Evolutionary conservation across 345 rosid species (phyloP).

Genomic region (Heritiera fomes): DNA sequence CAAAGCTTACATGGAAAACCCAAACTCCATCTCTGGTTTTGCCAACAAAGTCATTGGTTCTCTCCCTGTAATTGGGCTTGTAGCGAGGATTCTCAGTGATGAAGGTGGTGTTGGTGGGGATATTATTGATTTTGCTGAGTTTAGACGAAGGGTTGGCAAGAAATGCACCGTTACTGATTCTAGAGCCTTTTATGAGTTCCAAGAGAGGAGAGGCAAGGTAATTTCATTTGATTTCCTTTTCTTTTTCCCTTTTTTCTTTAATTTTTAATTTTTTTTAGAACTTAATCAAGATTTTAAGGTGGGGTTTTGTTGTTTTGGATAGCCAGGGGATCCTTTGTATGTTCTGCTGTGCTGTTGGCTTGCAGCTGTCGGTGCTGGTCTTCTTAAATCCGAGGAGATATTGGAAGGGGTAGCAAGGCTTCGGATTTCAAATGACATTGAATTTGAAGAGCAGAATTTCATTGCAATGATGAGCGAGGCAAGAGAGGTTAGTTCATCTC

Average conservation of each 20-base stretch:
- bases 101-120: constrained; percentile 95
- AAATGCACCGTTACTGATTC: constrained; percentile 68
- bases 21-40: constrained; percentile 67
- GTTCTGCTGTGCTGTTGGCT: constrained; percentile 93
- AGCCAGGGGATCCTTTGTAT: constrained; percentile 94
- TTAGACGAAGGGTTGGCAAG: constrained; percentile 88
- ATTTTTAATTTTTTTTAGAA: too few species aligned
- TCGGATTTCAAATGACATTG: constrained; percentile 77
- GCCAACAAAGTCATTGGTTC: constrained; percentile 82
- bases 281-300: not conserved
- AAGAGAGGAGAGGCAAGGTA: constrained; percentile 80
- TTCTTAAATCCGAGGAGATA: constrained; percentile 90
- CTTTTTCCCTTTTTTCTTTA: not conserved
- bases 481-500: constrained; percentile 58
- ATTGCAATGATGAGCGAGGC: constrained; percentile 82
- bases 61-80: constrained; percentile 83
- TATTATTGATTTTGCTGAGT: constrained; percentile 88
- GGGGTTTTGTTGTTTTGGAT: constrained; percentile 29
- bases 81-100: constrained; percentile 79
- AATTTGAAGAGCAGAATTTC: constrained; percentile 89
- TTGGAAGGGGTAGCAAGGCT: constrained; percentile 74
- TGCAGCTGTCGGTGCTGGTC: constrained; percentile 96
- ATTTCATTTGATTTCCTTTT: not conserved
- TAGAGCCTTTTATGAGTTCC: constrained; percentile 88
- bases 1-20: constrained; percentile 75